Conservation (phyloP, 1,284 basidiomycete species). For the Kalmanozyma brasiliensis region DNA sequence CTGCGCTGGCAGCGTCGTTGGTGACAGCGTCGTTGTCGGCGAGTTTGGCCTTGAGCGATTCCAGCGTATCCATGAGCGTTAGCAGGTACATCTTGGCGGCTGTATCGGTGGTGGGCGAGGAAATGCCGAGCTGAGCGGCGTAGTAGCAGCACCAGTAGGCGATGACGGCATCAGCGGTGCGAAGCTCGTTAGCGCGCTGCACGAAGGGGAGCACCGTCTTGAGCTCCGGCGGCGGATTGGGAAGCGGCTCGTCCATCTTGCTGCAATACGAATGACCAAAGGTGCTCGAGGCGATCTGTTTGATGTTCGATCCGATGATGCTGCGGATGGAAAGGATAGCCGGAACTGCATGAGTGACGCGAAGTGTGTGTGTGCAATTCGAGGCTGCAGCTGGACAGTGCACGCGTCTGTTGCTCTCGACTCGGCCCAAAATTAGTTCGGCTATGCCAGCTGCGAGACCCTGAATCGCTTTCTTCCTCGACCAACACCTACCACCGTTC, state of each 20-base stretch:
- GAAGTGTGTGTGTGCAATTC: not conserved
- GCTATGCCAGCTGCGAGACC: too few species aligned
- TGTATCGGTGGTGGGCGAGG: conserved; percentile 73
- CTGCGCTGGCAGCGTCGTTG: conserved; percentile 81
- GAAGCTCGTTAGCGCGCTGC: conserved; percentile 88
- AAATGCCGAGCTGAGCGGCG: conserved; percentile 87
- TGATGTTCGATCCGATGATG: conserved; percentile 3
- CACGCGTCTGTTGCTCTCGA: not conserved
- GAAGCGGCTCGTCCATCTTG: conserved; percentile 41
- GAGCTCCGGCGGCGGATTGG: conserved; percentile 53
- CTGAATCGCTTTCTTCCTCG: too few species aligned
- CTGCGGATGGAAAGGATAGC: not conserved
- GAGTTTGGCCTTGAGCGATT: conserved; percentile 81
- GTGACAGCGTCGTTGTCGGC: conserved; percentile 83
- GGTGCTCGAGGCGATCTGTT: too few species aligned
- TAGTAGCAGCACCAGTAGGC: conserved; percentile 95
- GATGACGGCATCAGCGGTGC: conserved; percentile 82
- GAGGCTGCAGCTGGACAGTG: conserved; percentile 36
- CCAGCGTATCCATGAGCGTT: conserved; percentile 80
- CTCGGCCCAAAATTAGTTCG: too few species aligned
- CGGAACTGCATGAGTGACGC: not conserved
- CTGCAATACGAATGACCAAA: too few species aligned
- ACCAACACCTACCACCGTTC: too few species aligned
- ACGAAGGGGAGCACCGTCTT: conserved; percentile 79
- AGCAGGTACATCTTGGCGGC: conserved; percentile 76